Base-by-base conservation (phyloP, 306 rosid genomes). In the Acacia acuminata region DNA sequence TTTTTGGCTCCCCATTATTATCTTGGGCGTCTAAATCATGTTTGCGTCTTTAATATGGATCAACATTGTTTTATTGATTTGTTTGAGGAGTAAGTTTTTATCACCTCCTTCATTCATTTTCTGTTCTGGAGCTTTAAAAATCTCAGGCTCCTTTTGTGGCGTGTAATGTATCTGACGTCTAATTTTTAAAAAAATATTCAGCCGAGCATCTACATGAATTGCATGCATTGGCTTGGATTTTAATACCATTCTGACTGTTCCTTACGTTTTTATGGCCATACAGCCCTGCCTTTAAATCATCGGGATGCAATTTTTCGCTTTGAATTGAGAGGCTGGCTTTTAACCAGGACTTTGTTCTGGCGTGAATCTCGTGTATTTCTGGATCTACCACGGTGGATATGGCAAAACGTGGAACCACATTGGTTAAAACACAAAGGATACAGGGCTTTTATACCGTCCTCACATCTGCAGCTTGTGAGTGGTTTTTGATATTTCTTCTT, bases 401-500 rank as follows among this genome's bases (percentile, higher is more conserved):
- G 97, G 94, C 73, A 73, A 84, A 79, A 73, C 75, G 81, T 66
- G 92, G 68, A 75, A 81, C 77, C 67, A 74, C 92, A 84, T 86
- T 73, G 88, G 86, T 63, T 81, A 84, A 85, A 86, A 63, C 75
- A 88, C 81, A 84, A 60, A 81, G 89, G 86, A 87, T 82, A 13
- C 81, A 73, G 48, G 88, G 91, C 34, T 79, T 88, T 79, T 67
- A 77, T 24, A 40, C 84, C 66, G 76, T 83, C 86, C 87, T 94
- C 68, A 79, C 86, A 76, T 86, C 87, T 77, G 94, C 94, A 84
- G 94, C 93, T 87, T 93, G 94, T 86, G 98, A 93, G 88, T 94
- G 97, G 98, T 45, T 91, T 76, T 88, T 94, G 90, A 88, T 93
- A 66, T 90, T 93, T 85, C 89, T 93, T 72, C 85, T 94, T 88